A percentile compares a stretch with the other conserved stretches of the same genome.
These are phyloP conservation scores for Allium sativum DNA, from an alignment of 106 monocot genomes.

Conservation along the genomic window DNA sequence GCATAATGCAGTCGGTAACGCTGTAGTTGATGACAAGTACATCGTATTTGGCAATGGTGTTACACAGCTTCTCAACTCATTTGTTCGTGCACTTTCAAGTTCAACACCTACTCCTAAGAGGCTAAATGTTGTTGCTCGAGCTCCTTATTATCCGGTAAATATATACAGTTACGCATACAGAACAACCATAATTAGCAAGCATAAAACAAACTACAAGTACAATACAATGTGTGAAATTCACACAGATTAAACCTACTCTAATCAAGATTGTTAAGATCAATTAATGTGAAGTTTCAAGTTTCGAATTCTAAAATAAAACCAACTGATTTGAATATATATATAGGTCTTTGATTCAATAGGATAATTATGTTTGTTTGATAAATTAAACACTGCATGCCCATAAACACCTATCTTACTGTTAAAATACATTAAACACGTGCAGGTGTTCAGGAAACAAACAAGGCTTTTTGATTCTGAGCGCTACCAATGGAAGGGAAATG, in stretches of 20 bases:
- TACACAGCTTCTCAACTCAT: conserved; percentile 57
- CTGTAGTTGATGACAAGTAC: conserved; percentile 34
- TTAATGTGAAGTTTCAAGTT: background rate
- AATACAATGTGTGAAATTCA: background rate
- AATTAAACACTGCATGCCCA: no score
- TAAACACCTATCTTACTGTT: no score
- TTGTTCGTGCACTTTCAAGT: conserved; percentile 47
- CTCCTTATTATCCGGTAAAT: conserved; percentile 46
- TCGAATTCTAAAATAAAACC: no score
- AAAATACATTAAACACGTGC: no score
- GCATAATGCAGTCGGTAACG: conserved; percentile 59
- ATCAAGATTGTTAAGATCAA: no score
- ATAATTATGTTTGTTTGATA: no score
- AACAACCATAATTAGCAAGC: background rate
- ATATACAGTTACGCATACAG: no score
- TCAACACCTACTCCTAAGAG: conserved; percentile 9
- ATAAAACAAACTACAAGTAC: background rate
- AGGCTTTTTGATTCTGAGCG: conserved; percentile 29
- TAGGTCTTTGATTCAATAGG: no score
- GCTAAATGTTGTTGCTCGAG: conserved; percentile 40
- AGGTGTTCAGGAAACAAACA: conserved; percentile 45
- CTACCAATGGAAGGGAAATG: conserved; percentile 42
- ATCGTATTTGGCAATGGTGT: conserved; percentile 59
- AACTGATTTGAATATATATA: no score
- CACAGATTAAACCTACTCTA: background rate